Percentiles rank a stretch among this genome's conserved stretches.
Conservation (phyloP, 257 asterid genomes). For the Buddleja alternifolia region DNA sequence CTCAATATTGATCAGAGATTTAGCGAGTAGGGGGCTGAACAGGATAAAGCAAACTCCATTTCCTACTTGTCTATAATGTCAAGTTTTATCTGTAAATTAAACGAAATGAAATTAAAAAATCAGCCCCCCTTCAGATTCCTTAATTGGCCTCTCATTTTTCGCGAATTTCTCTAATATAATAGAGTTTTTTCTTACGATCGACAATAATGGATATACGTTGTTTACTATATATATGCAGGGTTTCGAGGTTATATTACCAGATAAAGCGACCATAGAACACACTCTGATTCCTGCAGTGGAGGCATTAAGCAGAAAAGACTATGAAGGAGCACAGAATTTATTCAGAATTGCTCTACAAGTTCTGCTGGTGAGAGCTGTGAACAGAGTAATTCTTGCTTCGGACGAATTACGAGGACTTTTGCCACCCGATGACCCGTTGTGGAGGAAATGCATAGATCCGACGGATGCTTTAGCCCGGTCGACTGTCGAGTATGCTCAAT, state of each 20-base stretch:
- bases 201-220: neutral
- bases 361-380: slow-evolving; percentile 71
- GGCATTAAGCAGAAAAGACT: slow-evolving; percentile 61
- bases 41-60: too few relatives aligned
- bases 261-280: slow-evolving; percentile 70
- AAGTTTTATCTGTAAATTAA: too few relatives aligned
- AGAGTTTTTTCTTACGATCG: too few relatives aligned
- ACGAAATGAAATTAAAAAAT: too few relatives aligned
- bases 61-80: too few relatives aligned
- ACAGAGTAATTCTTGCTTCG: slow-evolving; percentile 63
- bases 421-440: slow-evolving; percentile 75
- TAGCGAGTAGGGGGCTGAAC: too few relatives aligned
- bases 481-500: slow-evolving; percentile 47
- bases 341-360: slow-evolving; percentile 65
- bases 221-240: slow-evolving; percentile 48
- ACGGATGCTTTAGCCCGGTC: slow-evolving; percentile 68
- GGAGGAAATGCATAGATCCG: slow-evolving; percentile 68
- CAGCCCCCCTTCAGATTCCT: too few relatives aligned
- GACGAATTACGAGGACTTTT: slow-evolving; percentile 61
- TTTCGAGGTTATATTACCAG: slow-evolving; percentile 71
- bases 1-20: too few relatives aligned
- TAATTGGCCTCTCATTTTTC: too few relatives aligned
- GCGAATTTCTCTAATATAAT: too few relatives aligned
- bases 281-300: slow-evolving; percentile 64
- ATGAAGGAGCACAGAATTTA: slow-evolving; percentile 76